These are phyloP conservation scores for Colletotrichum cereale DNA, from an alignment of 2,329 filamentous ascomycete species.

Conservation along the genomic window DNA sequence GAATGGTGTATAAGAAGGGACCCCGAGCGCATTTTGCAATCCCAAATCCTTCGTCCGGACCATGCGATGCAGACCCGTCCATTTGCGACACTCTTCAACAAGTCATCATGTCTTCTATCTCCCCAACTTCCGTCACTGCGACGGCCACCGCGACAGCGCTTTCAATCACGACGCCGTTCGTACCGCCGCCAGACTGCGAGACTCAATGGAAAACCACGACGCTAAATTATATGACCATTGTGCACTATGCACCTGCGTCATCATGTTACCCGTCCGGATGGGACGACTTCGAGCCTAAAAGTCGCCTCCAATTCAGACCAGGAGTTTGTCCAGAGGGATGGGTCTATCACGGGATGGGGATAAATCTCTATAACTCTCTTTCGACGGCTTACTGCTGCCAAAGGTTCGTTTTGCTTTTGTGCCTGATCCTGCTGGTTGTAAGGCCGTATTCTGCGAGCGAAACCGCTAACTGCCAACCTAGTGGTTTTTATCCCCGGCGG, in stretches of 20 bases:
- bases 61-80: too few species aligned
- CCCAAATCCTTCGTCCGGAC: too few species aligned
- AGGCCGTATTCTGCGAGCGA: too few species aligned
- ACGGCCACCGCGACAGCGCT: background rate
- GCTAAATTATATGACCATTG: too few species aligned
- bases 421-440: too few species aligned
- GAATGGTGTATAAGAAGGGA: too few species aligned
- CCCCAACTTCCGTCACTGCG: background rate
- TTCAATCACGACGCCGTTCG: constrained; percentile 35
- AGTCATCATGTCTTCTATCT: background rate
- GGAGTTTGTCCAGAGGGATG: constrained; percentile 32
- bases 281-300: background rate
- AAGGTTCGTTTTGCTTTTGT: constrained; percentile 1
- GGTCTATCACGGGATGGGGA: constrained; percentile 25
- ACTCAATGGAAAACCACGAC: constrained; percentile 6
- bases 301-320: constrained; percentile 18
- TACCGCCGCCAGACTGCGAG: constrained; percentile 20
- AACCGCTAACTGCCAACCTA: background rate
- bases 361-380: background rate
- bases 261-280: constrained; percentile 28
- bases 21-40: too few species aligned
- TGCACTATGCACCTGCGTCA: too few species aligned
- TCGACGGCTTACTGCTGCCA: constrained; percentile 35
- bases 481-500: too few species aligned
- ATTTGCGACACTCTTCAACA: too few species aligned